Evolutionary conservation across 805 yeast genomes (phyloP), one percentile per base, ranked within the genome.

Genomic region (Candida loeiensis): DNA sequence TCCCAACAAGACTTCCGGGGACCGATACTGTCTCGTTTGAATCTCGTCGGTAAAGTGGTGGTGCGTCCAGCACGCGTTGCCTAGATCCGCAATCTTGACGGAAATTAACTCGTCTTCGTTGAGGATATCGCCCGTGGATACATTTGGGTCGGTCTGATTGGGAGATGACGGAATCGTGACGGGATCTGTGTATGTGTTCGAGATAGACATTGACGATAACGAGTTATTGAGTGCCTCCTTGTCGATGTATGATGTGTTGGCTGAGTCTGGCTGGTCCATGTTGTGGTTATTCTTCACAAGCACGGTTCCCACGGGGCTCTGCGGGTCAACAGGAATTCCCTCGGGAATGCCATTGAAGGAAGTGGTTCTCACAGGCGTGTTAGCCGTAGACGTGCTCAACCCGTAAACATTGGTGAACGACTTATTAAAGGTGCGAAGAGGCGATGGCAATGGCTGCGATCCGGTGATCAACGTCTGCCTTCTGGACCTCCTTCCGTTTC

Each of bases 381-480:
- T 65, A 36, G 64, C 58, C 12, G 69, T 63, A n/a, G 72, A 59
- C 27, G 48, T 53, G 7, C 73, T 60, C 40, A 63, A 51, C 15
- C 62, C 67, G 37, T 57, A 62, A n/a, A 58, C 61, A 41, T 55
- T 65, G 19, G 64, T 58, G 45, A 64, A 66, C 15, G 70, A 58
- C 45, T 64, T 66, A 47, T 64, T 67, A 45, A 67, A 68, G 1
- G 91, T 75, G 39, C 90, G 69, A 36, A 88, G 67, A 1, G 96
- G 96, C 0, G 95, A 84, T 3, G 96, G 96, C 42, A 89, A 66
- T 2, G 97, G 97, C 59, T 89, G 95, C 0, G 96, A 87, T 0
- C 95, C 96, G 0, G 95, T 85, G 36, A 89, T 82, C 17, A 89
- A 63, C 0, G 95, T 81, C 47, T 80, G 82, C 28, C 91, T 65